Conservation (phyloP, 495 filamentous ascomycete genomes). For the Entonaema liquescens region DNA sequence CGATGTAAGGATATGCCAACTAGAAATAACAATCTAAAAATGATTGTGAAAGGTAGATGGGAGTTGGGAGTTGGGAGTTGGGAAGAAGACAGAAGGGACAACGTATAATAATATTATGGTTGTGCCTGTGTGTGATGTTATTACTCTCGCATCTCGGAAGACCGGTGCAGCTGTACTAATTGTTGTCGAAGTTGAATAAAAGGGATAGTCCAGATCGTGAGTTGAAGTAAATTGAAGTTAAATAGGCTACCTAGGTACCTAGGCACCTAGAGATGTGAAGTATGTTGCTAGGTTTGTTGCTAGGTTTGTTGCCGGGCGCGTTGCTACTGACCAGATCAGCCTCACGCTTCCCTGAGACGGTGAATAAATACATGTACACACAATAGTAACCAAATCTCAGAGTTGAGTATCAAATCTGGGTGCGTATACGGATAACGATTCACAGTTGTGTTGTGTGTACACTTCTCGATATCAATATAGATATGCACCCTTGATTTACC, state of each 20-base stretch:
- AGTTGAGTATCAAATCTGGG: not conserved
- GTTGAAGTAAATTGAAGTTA: not conserved
- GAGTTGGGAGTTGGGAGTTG: no score
- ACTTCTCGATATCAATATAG: not conserved
- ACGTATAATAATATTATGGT: not conserved
- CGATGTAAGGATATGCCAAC: not conserved
- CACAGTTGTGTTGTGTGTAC: not conserved
- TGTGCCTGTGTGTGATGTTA: not conserved
- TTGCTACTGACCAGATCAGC: slow-evolving; percentile 5
- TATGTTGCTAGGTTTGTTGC: not conserved
- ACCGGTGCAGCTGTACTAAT: not conserved
- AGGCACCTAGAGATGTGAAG: not conserved
- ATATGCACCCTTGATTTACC: not conserved
- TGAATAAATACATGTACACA: not conserved
- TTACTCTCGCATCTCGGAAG: not conserved
- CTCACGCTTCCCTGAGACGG: not conserved
- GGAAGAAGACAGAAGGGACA: not conserved
- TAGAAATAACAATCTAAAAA: not conserved
- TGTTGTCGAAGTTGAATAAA: not conserved
- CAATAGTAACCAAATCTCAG: not conserved
- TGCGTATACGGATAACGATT: not conserved
- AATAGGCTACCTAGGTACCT: not conserved
- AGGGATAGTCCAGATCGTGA: not conserved
- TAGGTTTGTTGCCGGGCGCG: not conserved
- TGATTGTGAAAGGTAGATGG: not conserved